Evolutionary conservation across 306 rosid genomes (phyloP), one percentile per base, ranked within the genome.

Genomic region (Boehmeria nivea): DNA sequence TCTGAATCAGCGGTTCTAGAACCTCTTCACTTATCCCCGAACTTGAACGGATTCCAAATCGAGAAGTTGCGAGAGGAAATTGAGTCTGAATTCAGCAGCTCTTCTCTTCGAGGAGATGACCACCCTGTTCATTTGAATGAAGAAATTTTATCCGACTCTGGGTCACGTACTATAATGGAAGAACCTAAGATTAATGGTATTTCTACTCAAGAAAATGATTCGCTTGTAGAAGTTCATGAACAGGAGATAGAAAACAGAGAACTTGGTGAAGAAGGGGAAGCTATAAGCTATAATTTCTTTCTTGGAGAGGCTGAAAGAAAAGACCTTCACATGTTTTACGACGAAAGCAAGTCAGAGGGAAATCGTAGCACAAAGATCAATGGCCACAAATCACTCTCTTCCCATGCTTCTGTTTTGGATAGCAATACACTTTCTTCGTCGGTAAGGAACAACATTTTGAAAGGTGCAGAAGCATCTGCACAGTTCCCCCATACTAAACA

Each of bases 271-370:
- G 69, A 47, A 45, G 72, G 58, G 24, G 58, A 70, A 55, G 19
- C 61, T 42, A 59, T 73, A 46, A 80, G 58, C 52, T 57, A 36
- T 23, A 49, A 55, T 56, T 48, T 52, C 46, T 34, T 73, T 54
- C 45, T 61, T 63, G 83, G 77, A 54, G 93, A 80, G 69, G 56
- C 84, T 2, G 78, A 11, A 1, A 87, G 95, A 72, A 75, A 87
- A 54, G 93, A 80, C 70, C 81, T 91, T 64, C 77, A 91, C 81
- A 78, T 73, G 83, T 84, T 91, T 68, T 91, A 82, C 62, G 76
- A 80, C 65, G 75, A 40, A 33, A 78, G 68, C 53, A 67, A 69
- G 47, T 51, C 72, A 11, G 61, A 58, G 37, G 26, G 18, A 2
- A 71, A 65, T 37, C 69, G 72, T 48, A 64, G 45, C 64, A 51